These are phyloP conservation scores for Neodidymelliopsis sp. DNA, from an alignment of 2,329 filamentous ascomycete species.

Conservation along the genomic window DNA sequence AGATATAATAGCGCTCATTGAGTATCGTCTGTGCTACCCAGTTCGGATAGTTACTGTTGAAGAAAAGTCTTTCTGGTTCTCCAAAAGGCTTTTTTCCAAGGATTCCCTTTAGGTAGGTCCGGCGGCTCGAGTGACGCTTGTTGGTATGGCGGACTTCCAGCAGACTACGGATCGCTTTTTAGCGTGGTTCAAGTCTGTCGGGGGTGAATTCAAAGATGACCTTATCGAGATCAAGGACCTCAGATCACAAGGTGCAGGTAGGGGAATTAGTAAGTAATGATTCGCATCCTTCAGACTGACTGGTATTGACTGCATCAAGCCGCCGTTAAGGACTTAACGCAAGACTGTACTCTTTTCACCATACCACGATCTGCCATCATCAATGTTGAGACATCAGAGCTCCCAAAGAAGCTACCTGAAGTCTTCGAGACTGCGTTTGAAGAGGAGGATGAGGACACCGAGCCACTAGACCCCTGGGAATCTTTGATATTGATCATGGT, in stretches of 20 bases:
- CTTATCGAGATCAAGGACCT: slow-evolving; percentile 31
- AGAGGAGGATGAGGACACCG: slow-evolving; percentile 23
- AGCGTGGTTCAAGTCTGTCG: slow-evolving; percentile 29
- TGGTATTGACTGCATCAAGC: slow-evolving; percentile 14
- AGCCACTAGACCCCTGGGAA: slow-evolving; percentile 30
- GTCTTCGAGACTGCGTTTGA: slow-evolving; percentile 24
- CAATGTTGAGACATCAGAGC: slow-evolving; percentile 28
- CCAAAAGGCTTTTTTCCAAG: too few relatives aligned
- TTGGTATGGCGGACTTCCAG: slow-evolving; percentile 28
- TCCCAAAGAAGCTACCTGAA: slow-evolving; percentile 23
- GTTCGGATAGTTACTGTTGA: too few relatives aligned
- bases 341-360: slow-evolving; percentile 29
- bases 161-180: slow-evolving; percentile 25
- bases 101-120: too few relatives aligned
- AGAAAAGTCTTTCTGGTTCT: too few relatives aligned
- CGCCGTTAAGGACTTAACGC: slow-evolving; percentile 22
- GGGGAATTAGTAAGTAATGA: slow-evolving; percentile 29
- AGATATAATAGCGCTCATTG: too few relatives aligned
- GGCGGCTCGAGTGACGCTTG: too few relatives aligned
- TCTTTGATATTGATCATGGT: slow-evolving; percentile 32
- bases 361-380: slow-evolving; percentile 34
- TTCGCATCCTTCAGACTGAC: not conserved
- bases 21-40: too few relatives aligned
- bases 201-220: slow-evolving; percentile 31
- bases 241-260: slow-evolving; percentile 27